Evolutionary conservation across 331 rosid genomes (phyloP).

Genomic region (Erythrophleum ivorense): DNA sequence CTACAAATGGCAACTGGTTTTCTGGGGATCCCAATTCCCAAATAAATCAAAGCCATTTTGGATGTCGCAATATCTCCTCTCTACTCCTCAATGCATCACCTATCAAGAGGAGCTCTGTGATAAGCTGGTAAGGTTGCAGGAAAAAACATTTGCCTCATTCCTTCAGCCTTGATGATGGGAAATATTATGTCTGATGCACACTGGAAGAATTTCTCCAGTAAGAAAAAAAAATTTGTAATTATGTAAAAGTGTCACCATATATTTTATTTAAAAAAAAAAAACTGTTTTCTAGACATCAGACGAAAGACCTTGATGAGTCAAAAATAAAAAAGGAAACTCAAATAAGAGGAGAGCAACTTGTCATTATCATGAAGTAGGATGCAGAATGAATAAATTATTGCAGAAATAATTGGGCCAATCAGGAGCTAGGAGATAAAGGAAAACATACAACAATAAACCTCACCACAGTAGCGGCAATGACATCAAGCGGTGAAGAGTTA

Average conservation of each 20-base stretch:
- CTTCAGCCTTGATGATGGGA: constrained; percentile 68
- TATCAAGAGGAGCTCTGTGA: constrained; percentile 41
- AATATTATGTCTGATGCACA: constrained; percentile 63
- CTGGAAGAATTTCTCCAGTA: constrained; percentile 36
- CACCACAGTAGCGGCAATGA: background rate
- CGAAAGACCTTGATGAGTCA: background rate
- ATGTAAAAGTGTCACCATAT: background rate
- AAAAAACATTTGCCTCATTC: constrained; percentile 59
- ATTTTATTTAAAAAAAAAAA: too few species aligned
- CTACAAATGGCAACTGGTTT: background rate
- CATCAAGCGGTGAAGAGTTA: background rate
- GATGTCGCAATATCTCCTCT: background rate
- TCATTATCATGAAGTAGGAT: background rate
- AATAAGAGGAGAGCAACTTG: background rate
- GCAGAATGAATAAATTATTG: background rate
- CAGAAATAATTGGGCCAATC: background rate
- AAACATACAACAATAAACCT: background rate
- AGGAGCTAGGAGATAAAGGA: background rate
- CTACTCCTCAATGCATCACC: constrained; percentile 4
- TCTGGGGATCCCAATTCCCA: background rate
- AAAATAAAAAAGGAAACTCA: background rate
- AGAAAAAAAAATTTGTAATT: background rate
- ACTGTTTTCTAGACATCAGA: background rate
- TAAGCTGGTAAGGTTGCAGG: constrained; percentile 51
- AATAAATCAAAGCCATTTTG: background rate